These are phyloP conservation scores for Sclerotinia subarctica DNA, from an alignment of 2,329 filamentous ascomycete genomes.

Conservation along the genomic window DNA sequence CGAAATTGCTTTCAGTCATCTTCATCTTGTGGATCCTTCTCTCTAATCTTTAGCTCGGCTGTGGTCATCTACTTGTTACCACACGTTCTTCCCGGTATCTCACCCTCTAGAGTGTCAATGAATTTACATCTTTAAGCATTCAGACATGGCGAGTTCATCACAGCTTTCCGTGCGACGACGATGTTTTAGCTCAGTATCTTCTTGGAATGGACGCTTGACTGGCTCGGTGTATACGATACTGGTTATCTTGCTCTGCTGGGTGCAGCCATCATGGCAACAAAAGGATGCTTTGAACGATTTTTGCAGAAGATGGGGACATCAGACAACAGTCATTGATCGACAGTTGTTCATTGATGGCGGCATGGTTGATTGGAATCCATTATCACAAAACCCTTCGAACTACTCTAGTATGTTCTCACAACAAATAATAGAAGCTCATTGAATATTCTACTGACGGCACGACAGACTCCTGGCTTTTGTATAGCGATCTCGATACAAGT, in stretches of 20 bases:
- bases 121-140: constrained; percentile 4
- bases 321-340: constrained; percentile 57
- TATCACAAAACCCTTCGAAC: constrained; percentile 48
- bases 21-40: constrained; percentile 16
- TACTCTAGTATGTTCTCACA: constrained; percentile 50
- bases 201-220: not conserved
- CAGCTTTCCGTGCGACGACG: constrained; percentile 5
- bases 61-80: constrained; percentile 11
- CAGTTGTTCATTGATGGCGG: constrained; percentile 63
- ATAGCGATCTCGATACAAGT: constrained; percentile 52
- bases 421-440: not conserved
- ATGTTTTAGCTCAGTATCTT: not conserved
- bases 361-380: constrained; percentile 52
- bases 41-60: constrained; percentile 9
- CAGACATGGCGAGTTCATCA: constrained; percentile 15
- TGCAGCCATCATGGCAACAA: constrained; percentile 38
- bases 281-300: constrained; percentile 54
- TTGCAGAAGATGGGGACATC: constrained; percentile 55
- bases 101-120: not conserved
- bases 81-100: constrained; percentile 6
- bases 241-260: constrained; percentile 23
- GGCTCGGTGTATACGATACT: constrained; percentile 24
- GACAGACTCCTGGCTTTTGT: constrained; percentile 53
- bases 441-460: not conserved
- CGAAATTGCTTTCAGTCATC: constrained; percentile 10